phyloP scores from a whole-genome alignment of 306 rosid genomes.

The Gastrolobium villosum region DNA sequence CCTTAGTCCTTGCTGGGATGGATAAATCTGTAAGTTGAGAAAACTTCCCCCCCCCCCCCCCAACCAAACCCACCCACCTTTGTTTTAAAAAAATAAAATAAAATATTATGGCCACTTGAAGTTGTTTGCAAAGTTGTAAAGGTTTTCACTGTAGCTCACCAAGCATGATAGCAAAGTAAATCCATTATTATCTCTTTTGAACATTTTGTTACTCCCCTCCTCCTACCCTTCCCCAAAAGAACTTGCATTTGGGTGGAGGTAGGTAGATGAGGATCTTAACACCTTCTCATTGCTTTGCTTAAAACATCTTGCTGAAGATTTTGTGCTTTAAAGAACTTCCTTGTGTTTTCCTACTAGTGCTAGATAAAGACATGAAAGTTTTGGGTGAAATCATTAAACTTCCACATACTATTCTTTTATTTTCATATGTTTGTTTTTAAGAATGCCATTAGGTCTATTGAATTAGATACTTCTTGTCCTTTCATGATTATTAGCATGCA shows the following conservation, averaged over 20 bases:
- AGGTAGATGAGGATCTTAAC: not conserved
- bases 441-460: not conserved
- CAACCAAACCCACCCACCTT: not conserved
- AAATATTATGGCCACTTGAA: constrained; percentile 7
- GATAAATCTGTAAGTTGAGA: constrained; percentile 74
- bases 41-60: not conserved
- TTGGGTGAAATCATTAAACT: constrained; percentile 33
- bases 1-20: constrained; percentile 75
- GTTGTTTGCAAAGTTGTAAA: constrained; percentile 23
- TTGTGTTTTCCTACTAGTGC: constrained; percentile 9
- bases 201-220: not conserved
- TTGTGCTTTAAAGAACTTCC: constrained; percentile 20
- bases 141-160: constrained; percentile 8
- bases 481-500: constrained; percentile 25
- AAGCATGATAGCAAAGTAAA: constrained; percentile 5
- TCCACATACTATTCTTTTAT: constrained; percentile 9
- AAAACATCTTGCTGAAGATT: constrained; percentile 20
- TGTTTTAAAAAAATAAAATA: not conserved
- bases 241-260: constrained; percentile 27
- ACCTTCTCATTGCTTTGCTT: not conserved
- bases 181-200: constrained; percentile 26
- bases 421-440: constrained; percentile 38
- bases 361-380: constrained; percentile 15
- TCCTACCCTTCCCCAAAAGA: not conserved
- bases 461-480: constrained; percentile 1